A percentile compares a stretch with the other conserved stretches of the same genome.
Evolutionary conservation across 306 rosid species (phyloP).

Genomic region (Cucurbita argyrosperma): DNA sequence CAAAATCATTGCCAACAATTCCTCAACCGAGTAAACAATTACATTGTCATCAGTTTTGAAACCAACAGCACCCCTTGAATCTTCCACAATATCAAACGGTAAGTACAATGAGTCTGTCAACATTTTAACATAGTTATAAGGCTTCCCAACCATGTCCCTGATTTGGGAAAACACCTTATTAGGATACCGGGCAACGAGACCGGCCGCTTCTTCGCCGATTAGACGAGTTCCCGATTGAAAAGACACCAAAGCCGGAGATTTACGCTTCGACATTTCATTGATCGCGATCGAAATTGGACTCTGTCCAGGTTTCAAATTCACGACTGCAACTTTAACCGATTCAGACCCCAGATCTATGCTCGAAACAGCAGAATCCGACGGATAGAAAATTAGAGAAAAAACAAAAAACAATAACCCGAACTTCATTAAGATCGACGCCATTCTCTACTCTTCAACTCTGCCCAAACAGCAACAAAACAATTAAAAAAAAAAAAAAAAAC

Average conservation of each 20-base stretch:
- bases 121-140: conserved; percentile 28
- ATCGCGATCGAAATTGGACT: conserved; percentile 80
- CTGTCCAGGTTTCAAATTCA: conserved; percentile 85
- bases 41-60: conserved; percentile 38
- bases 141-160: conserved; percentile 73
- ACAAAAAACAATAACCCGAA: conserved; percentile 24
- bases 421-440: conserved; percentile 47
- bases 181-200: conserved; percentile 76
- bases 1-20: conserved; percentile 67
- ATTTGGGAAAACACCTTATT: conserved; percentile 66
- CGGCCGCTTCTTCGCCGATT: conserved; percentile 87
- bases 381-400: conserved; percentile 27
- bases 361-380: conserved; percentile 72
- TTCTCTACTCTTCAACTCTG: conserved; percentile 21
- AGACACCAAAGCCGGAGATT: conserved; percentile 71
- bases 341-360: conserved; percentile 98
- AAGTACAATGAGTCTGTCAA: conserved; percentile 52
- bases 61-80: conserved; percentile 46
- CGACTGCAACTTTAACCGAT: conserved; percentile 83
- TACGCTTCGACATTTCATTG: conserved; percentile 93
- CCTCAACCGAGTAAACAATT: conserved; percentile 50
- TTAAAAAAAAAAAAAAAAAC: neutral
- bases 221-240: conserved; percentile 71
- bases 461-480: conserved; percentile 16
- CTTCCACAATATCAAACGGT: conserved; percentile 52